phyloP scores from a whole-genome alignment of 768 basidiomycete species.

The Boletus subcaerulescens region DNA sequence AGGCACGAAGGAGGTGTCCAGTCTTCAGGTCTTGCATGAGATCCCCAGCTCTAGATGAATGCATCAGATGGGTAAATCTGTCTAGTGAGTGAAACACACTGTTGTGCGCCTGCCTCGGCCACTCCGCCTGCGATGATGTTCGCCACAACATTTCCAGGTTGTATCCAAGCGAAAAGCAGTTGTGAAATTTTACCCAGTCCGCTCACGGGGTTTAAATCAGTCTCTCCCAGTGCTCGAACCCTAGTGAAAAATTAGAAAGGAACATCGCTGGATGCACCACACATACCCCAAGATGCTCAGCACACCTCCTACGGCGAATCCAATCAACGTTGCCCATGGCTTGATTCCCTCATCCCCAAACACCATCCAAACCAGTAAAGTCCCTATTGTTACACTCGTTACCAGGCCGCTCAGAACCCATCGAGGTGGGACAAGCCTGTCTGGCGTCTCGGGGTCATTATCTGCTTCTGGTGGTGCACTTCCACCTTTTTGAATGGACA shows the following conservation, averaged over 20 bases:
- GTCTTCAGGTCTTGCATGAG: slow-evolving; percentile 99
- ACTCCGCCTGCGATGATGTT: slow-evolving; percentile 97
- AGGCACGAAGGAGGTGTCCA: slow-evolving; percentile 87
- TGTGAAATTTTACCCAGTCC: slow-evolving; percentile 95
- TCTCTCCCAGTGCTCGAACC: slow-evolving; percentile 93
- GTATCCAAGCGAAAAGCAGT: slow-evolving; percentile 89
- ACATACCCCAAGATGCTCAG: slow-evolving; percentile 85
- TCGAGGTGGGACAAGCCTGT: slow-evolving; percentile 72
- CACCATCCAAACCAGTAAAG: slow-evolving; percentile 78
- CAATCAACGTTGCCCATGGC: slow-evolving; percentile 91
- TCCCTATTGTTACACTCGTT: slow-evolving; percentile 63
- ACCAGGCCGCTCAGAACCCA: slow-evolving; percentile 77
- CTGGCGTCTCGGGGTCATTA: slow-evolving; percentile 71
- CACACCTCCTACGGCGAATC: slow-evolving; percentile 77
- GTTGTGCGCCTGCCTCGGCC: slow-evolving; percentile 93
- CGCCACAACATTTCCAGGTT: slow-evolving; percentile 94
- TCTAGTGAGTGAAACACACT: slow-evolving; percentile 44
- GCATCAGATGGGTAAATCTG: slow-evolving; percentile 1
- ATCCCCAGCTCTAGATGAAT: slow-evolving; percentile 73
- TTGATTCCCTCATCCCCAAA: slow-evolving; percentile 92
- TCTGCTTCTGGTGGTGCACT: slow-evolving; percentile 32
- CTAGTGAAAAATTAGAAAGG: slow-evolving; percentile 36
- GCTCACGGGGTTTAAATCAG: slow-evolving; percentile 89
- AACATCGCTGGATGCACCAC: not conserved
- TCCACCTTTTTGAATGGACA: slow-evolving; percentile 25